These are phyloP conservation scores for Allium sativum DNA, from an alignment of 106 monocot species.

Conservation along the genomic window DNA sequence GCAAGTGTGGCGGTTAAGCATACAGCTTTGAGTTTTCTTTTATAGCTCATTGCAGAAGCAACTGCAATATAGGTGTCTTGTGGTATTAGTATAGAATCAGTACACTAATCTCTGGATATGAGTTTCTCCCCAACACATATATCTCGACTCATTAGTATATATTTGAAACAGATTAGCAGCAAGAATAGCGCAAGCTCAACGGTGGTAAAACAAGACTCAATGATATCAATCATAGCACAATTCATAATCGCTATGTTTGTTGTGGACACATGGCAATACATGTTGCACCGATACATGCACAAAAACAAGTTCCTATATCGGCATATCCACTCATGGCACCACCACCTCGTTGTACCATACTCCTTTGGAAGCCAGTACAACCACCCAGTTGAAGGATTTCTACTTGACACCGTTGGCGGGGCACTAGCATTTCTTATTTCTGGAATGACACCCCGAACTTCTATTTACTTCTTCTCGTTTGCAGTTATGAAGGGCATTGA, in stretches of 20 bases:
- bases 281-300: constrained; percentile 53
- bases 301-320: constrained; percentile 39
- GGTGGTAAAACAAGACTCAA: too few relatives aligned
- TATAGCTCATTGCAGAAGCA: too few relatives aligned
- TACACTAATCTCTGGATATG: too few relatives aligned
- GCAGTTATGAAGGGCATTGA: constrained; percentile 33
- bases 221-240: constrained; percentile 4
- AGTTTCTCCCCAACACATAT: too few relatives aligned
- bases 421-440: constrained; percentile 36
- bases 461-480: constrained; percentile 33
- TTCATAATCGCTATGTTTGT: constrained; percentile 43
- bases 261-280: constrained; percentile 56
- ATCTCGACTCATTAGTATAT: too few relatives aligned
- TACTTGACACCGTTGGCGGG: constrained; percentile 37
- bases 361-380: constrained; percentile 36
- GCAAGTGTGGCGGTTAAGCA: too few relatives aligned
- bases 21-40: too few relatives aligned
- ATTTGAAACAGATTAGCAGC: too few relatives aligned
- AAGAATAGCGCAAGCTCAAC: too few relatives aligned
- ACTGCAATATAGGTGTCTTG: too few relatives aligned
- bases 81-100: too few relatives aligned
- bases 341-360: constrained; percentile 26
- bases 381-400: constrained; percentile 44
- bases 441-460: constrained; percentile 36
- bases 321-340: constrained; percentile 36